Percentiles rank a stretch among this genome's conserved stretches.
Conservation (phyloP, 1,284 basidiomycete species). For the Leccinum subrobustum region DNA sequence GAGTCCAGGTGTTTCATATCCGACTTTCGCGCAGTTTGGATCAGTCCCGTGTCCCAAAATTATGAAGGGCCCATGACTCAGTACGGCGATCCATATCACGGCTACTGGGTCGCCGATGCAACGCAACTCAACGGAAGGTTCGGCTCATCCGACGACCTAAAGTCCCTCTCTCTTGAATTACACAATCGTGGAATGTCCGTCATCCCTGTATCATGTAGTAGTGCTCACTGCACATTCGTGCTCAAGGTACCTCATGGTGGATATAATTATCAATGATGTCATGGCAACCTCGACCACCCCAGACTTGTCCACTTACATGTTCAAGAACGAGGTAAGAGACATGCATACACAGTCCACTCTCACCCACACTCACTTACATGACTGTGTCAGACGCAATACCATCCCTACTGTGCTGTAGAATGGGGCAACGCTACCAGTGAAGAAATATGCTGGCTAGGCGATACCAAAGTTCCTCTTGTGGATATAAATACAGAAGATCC, state of each 20-base stretch:
- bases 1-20: background rate
- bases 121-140: slow-evolving; percentile 62
- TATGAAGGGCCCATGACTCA: slow-evolving; percentile 55
- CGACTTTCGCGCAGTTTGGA: slow-evolving; percentile 44
- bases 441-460: slow-evolving; percentile 77
- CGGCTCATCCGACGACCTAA: slow-evolving; percentile 61
- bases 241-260: slow-evolving; percentile 62
- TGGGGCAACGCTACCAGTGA: slow-evolving; percentile 62
- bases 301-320: slow-evolving; percentile 57
- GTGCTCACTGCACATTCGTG: slow-evolving; percentile 15
- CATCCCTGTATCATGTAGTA: slow-evolving; percentile 23
- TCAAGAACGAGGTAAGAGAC: slow-evolving; percentile 53
- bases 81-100: slow-evolving; percentile 65
- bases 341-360: slow-evolving; percentile 18
- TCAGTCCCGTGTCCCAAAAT: slow-evolving; percentile 63
- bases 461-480: slow-evolving; percentile 56
- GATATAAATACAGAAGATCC: slow-evolving; percentile 75
- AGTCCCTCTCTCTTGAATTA: slow-evolving; percentile 54
- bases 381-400: slow-evolving; percentile 32
- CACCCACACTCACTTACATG: slow-evolving; percentile 13
- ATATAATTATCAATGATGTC: slow-evolving; percentile 73
- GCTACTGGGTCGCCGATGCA: slow-evolving; percentile 64
- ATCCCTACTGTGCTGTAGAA: slow-evolving; percentile 40
- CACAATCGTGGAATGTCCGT: slow-evolving; percentile 64
- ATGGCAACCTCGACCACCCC: slow-evolving; percentile 58